Conservation (phyloP, 164 flowering plant genomes). For the Vitis rotundifolia region DNA sequence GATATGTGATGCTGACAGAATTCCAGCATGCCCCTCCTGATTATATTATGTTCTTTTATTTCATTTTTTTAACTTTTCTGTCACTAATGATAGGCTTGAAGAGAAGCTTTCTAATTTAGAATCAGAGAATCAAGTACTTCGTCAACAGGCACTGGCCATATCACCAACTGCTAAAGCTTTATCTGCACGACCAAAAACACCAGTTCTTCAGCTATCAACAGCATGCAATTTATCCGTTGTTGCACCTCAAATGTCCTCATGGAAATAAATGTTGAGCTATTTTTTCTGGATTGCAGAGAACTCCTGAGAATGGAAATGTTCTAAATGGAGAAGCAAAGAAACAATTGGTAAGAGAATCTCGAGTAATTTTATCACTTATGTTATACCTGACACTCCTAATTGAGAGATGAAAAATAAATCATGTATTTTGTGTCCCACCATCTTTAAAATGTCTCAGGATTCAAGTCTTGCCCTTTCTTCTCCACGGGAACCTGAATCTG, state of each 20-base stretch:
- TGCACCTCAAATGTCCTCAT: not conserved
- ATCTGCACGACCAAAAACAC: constrained; percentile 58
- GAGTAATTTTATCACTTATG: no score
- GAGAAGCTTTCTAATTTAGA: constrained; percentile 87
- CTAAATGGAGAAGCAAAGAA: constrained; percentile 67
- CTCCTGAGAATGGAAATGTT: constrained; percentile 73
- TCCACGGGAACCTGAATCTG: constrained; percentile 69
- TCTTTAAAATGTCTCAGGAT: constrained; percentile 46
- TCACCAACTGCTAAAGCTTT: constrained; percentile 84
- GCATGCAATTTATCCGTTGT: not conserved
- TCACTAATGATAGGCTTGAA: constrained; percentile 59
- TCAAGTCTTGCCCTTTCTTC: constrained; percentile 39
- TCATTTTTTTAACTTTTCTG: constrained; percentile 3
- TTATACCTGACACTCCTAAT: constrained; percentile 1
- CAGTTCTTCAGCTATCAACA: constrained; percentile 63
- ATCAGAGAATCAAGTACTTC: constrained; percentile 96
- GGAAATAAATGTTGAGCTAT: constrained; percentile 6
- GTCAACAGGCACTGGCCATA: constrained; percentile 88
- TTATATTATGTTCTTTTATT: no score
- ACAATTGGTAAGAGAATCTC: constrained; percentile 38
- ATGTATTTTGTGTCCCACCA: not conserved
- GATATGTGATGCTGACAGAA: no score
- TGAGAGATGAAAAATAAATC: not conserved
- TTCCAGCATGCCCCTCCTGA: no score
- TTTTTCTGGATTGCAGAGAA: constrained; percentile 56